A percentile compares a stretch with the other conserved stretches of the same genome.
Evolutionary conservation across 768 basidiomycete genomes (phyloP).

Genomic region (Galerina sulciceps): DNA sequence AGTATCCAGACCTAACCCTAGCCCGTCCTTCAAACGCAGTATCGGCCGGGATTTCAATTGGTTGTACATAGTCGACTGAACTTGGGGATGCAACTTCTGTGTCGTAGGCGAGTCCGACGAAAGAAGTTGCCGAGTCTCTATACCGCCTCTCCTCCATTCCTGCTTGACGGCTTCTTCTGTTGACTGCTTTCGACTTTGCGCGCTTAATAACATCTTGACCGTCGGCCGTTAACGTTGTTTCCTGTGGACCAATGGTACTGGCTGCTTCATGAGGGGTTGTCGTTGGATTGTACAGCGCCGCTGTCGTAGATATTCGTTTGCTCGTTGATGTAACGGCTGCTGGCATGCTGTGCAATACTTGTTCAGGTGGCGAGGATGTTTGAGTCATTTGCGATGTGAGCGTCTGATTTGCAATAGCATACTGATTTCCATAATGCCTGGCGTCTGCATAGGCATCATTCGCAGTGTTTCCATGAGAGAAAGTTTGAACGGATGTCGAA

Average conservation of each 20-base stretch:
- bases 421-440: slow-evolving; percentile 6
- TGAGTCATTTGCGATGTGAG: slow-evolving; percentile 6
- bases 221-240: slow-evolving; percentile 42
- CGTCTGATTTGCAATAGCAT: not conserved
- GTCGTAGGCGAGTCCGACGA: slow-evolving; percentile 52
- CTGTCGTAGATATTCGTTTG: slow-evolving; percentile 44
- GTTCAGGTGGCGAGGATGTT: not conserved
- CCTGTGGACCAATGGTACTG: slow-evolving; percentile 31
- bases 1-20: slow-evolving; percentile 73
- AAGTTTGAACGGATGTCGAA: slow-evolving; percentile 6
- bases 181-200: slow-evolving; percentile 35
- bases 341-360: not conserved
- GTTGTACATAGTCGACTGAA: slow-evolving; percentile 27
- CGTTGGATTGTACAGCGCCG: slow-evolving; percentile 56
- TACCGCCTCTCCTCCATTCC: slow-evolving; percentile 24
- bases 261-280: slow-evolving; percentile 37
- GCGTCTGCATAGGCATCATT: not conserved
- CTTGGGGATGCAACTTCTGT: slow-evolving; percentile 52
- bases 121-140: slow-evolving; percentile 32
- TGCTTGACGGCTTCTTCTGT: slow-evolving; percentile 28
- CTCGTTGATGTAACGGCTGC: slow-evolving; percentile 30
- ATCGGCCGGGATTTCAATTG: slow-evolving; percentile 28
- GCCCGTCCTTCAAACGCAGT: slow-evolving; percentile 54
- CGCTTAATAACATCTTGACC: slow-evolving; percentile 43
- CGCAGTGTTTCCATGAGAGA: slow-evolving; percentile 11